Percentiles rank a stretch among this genome's conserved stretches.
phyloP scores from a whole-genome alignment of 192 early-diverging fungal genomes.

The Coemansia sp. region DNA sequence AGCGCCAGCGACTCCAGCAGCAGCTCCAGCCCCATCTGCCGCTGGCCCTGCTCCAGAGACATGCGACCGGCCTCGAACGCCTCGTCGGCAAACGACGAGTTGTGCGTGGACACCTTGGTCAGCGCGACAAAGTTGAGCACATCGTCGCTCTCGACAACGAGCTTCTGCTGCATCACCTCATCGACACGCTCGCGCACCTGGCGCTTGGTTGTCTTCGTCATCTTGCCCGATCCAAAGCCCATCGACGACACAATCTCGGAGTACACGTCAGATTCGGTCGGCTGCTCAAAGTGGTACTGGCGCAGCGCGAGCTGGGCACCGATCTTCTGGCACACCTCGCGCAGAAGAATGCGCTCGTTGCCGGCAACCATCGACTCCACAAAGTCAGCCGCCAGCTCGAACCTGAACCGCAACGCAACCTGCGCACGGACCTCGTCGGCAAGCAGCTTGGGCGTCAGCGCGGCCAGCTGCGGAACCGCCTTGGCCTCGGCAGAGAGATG shows the following conservation, averaged over 20 bases:
- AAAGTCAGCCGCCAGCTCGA: conserved; percentile 61
- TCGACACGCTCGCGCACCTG: conserved; percentile 58
- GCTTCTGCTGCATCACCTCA: conserved; percentile 18
- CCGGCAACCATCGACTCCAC: conserved; percentile 45
- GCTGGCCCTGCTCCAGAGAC: conserved; percentile 77
- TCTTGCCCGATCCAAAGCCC: conserved; percentile 28
- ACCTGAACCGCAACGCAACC: conserved; percentile 77
- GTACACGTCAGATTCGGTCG: conserved; percentile 35
- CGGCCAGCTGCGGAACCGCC: conserved; percentile 49
- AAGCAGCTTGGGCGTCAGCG: conserved; percentile 67
- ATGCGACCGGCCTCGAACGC: conserved; percentile 83
- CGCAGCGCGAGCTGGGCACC: conserved; percentile 85
- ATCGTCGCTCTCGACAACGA: conserved; percentile 28
- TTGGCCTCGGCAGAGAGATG: conserved; percentile 45
- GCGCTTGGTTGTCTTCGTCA: conserved; percentile 58
- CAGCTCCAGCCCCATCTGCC: conserved; percentile 78
- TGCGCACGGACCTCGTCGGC: conserved; percentile 62
- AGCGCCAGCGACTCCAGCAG: conserved; percentile 79
- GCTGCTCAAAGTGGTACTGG: conserved; percentile 70
- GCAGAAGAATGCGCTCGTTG: conserved; percentile 70
- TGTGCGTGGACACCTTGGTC: conserved; percentile 44
- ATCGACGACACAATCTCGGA: conserved; percentile 46
- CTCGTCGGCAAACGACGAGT: conserved; percentile 83
- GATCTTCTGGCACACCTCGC: conserved; percentile 79
- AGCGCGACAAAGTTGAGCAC: conserved; percentile 42